phyloP scores from a whole-genome alignment of 345 rosid species.

The Arabis alpina region DNA sequence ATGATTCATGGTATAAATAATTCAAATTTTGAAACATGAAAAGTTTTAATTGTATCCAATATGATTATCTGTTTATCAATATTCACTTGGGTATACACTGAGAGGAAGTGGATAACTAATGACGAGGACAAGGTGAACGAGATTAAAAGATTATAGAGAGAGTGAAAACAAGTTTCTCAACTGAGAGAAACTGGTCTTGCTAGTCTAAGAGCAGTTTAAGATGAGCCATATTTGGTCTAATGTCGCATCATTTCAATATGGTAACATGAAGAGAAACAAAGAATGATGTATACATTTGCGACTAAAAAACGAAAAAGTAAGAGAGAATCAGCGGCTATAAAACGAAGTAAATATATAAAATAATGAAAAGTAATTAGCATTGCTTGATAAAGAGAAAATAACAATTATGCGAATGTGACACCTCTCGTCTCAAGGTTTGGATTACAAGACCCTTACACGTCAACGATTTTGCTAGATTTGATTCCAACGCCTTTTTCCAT shows the following conservation, averaged over 20 bases:
- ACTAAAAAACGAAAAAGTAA: neutral
- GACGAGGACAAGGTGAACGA: no score
- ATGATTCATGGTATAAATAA: no score
- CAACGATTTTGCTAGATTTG: constrained; percentile 39
- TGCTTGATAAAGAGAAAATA: constrained; percentile 28
- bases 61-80: no score
- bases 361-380: neutral
- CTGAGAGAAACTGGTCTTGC: no score
- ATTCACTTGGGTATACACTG: no score
- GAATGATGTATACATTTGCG: constrained; percentile 12
- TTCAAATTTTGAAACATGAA: no score
- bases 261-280: neutral
- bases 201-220: no score
- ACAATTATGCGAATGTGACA: constrained; percentile 25
- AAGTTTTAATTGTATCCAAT: no score
- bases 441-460: constrained; percentile 24
- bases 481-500: constrained; percentile 24
- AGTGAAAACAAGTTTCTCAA: no score
- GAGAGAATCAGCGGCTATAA: neutral
- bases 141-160: no score
- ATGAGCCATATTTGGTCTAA: neutral
- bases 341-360: constrained; percentile 9
- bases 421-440: constrained; percentile 25
- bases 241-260: constrained; percentile 19
- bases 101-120: no score